Conservation (phyloP, 306 rosid species). For the Styphnolobium japonicum region DNA sequence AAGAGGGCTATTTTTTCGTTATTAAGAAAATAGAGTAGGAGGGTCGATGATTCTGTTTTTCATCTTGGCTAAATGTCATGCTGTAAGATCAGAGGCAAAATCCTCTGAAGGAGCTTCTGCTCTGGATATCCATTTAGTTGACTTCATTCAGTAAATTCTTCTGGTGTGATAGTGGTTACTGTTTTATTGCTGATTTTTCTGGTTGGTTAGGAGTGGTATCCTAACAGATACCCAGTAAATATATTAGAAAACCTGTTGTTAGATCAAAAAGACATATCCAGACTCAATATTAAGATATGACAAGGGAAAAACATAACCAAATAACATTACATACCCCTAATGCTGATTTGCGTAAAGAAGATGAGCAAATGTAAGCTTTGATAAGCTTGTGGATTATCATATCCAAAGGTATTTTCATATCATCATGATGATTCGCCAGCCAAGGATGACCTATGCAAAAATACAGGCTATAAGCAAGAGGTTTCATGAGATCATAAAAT, state of each 20-base stretch:
- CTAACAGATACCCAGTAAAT: neutral
- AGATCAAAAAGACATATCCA: neutral
- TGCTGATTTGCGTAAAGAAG: conserved; percentile 77
- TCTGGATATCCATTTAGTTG: too few species aligned
- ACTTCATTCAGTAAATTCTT: too few species aligned
- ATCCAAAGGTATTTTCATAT: conserved; percentile 63
- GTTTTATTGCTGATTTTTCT: too few species aligned
- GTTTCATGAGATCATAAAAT: neutral
- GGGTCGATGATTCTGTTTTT: too few species aligned
- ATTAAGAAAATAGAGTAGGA: too few species aligned
- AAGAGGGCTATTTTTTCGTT: too few species aligned
- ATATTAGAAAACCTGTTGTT: conserved; percentile 2
- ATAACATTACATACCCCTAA: conserved; percentile 49
- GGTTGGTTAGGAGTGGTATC: too few species aligned
- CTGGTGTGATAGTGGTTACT: too few species aligned
- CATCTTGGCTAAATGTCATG: too few species aligned
- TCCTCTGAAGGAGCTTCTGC: too few species aligned
- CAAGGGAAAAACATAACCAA: neutral
- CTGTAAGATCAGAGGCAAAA: too few species aligned
- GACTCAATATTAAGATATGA: neutral
- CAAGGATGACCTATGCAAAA: conserved; percentile 74
- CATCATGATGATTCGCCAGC: conserved; percentile 45
- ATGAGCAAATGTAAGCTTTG: conserved; percentile 62
- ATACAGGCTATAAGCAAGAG: conserved; percentile 13
- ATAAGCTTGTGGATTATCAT: conserved; percentile 69